Conservation (phyloP, 2,329 filamentous ascomycete species). For the Atkinsonella hypoxylon region DNA sequence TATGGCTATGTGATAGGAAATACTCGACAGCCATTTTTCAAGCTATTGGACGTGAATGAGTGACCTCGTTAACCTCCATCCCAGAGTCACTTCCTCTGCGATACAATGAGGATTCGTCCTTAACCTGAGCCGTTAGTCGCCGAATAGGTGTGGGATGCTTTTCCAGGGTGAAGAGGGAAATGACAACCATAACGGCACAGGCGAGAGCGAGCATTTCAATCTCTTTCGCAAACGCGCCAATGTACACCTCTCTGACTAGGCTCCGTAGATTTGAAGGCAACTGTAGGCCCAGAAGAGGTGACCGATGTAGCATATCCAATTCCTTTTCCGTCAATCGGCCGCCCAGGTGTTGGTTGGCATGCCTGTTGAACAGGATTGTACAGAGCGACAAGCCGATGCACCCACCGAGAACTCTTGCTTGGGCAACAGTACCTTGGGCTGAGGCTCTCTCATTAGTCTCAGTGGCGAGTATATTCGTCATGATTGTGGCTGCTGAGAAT, state of each 20-base stretch:
- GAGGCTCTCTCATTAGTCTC: constrained; percentile 38
- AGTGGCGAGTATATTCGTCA: constrained; percentile 40
- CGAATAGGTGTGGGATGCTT: constrained; percentile 25
- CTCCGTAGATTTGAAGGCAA: constrained; percentile 21
- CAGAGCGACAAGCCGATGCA: constrained; percentile 46
- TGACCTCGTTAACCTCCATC: constrained; percentile 23
- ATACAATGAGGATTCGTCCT: constrained; percentile 17
- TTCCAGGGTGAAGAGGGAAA: constrained; percentile 33
- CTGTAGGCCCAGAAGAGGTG: constrained; percentile 26
- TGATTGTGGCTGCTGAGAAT: constrained; percentile 44
- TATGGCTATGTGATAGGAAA: neutral
- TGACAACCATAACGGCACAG: constrained; percentile 29
- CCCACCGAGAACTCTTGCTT: constrained; percentile 47
- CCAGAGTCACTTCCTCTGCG: constrained; percentile 25
- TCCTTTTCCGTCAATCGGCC: constrained; percentile 23
- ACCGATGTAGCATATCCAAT: constrained; percentile 31
- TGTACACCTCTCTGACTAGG: constrained; percentile 29
- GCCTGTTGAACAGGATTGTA: constrained; percentile 44
- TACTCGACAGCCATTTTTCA: neutral
- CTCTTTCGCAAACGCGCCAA: constrained; percentile 32
- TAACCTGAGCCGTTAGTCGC: constrained; percentile 17
- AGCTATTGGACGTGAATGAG: constrained; percentile 11
- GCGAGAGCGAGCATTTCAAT: constrained; percentile 34
- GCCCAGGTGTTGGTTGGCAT: constrained; percentile 26
- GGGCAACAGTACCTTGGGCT: constrained; percentile 47